Percentiles rank a stretch among this genome's conserved stretches.
Conservation (phyloP, 768 basidiomycete genomes). For the Lentinula sp. region DNA sequence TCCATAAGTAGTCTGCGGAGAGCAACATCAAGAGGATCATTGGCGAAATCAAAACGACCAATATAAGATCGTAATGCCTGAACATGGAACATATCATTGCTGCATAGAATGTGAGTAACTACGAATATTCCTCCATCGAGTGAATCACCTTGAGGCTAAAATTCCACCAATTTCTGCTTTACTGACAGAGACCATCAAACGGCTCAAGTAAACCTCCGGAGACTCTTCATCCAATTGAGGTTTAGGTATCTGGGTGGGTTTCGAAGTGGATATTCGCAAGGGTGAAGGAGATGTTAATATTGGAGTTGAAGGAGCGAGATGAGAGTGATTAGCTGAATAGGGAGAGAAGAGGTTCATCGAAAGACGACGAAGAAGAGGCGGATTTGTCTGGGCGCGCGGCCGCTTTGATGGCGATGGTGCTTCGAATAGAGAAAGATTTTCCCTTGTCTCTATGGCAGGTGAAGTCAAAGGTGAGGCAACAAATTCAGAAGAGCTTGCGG, state of each 20-base stretch:
- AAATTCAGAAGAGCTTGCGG: slow-evolving; percentile 1
- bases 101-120: slow-evolving; percentile 21
- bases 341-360: slow-evolving; percentile 61
- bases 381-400: slow-evolving; percentile 47
- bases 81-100: slow-evolving; percentile 65
- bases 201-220: slow-evolving; percentile 60
- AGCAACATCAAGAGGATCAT: slow-evolving; percentile 86
- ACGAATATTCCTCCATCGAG: neutral
- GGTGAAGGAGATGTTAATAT: slow-evolving; percentile 26
- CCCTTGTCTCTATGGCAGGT: slow-evolving; percentile 8
- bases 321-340: slow-evolving; percentile 16
- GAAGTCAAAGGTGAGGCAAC: slow-evolving; percentile 9
- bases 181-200: slow-evolving; percentile 58
- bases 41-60: slow-evolving; percentile 67
- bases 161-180: slow-evolving; percentile 78
- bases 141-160: slow-evolving; percentile 70
- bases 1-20: slow-evolving; percentile 88
- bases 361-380: slow-evolving; percentile 63
- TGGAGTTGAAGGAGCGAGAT: slow-evolving; percentile 16
- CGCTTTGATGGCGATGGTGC: slow-evolving; percentile 16
- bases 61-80: slow-evolving; percentile 70
- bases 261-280: slow-evolving; percentile 36
- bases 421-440: slow-evolving; percentile 6
- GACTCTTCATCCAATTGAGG: slow-evolving; percentile 57
- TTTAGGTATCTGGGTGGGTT: slow-evolving; percentile 39